These are phyloP conservation scores for Xylariales sp. DNA, from an alignment of 2,329 filamentous ascomycete genomes.

Conservation along the genomic window DNA sequence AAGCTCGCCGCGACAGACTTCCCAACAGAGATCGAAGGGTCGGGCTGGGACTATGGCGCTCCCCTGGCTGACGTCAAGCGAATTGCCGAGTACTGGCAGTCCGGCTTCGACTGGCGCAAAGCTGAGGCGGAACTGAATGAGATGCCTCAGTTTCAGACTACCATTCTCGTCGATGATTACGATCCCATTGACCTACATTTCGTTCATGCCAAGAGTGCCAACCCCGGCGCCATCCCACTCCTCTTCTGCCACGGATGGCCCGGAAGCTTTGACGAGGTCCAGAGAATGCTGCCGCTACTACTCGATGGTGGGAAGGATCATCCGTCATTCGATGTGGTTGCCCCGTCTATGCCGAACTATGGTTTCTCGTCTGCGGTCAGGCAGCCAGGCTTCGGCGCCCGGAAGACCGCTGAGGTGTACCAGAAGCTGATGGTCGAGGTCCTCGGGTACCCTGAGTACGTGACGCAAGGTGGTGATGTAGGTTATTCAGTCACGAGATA, in stretches of 20 bases:
- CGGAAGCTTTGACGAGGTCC: constrained; percentile 56
- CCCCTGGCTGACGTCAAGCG: constrained; percentile 57
- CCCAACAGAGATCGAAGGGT: constrained; percentile 50
- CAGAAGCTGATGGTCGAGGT: constrained; percentile 53
- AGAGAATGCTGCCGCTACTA: constrained; percentile 43
- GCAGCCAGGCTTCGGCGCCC: constrained; percentile 49
- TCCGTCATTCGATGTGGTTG: constrained; percentile 41
- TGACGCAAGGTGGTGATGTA: constrained; percentile 63
- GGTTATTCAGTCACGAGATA: constrained; percentile 59
- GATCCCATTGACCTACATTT: constrained; percentile 59
- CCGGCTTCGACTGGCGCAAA: constrained; percentile 56
- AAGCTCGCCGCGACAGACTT: constrained; percentile 51
- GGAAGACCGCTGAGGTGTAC: constrained; percentile 54
- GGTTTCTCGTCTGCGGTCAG: constrained; percentile 33
- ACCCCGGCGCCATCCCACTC: constrained; percentile 30
- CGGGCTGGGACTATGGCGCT: constrained; percentile 53
- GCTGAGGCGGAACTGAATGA: constrained; percentile 55
- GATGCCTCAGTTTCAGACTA: constrained; percentile 53
- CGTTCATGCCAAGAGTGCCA: constrained; percentile 47
- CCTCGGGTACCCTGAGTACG: constrained; percentile 54
- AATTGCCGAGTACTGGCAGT: constrained; percentile 52
- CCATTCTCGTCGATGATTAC: constrained; percentile 52
- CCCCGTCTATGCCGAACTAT: constrained; percentile 42
- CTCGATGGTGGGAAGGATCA: constrained; percentile 15
- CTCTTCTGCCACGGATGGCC: constrained; percentile 38